Percentiles rank a stretch among this genome's conserved stretches.
These are phyloP conservation scores for Moniliophthora roreri DNA, from an alignment of 1,284 basidiomycete species.

Conservation along the genomic window DNA sequence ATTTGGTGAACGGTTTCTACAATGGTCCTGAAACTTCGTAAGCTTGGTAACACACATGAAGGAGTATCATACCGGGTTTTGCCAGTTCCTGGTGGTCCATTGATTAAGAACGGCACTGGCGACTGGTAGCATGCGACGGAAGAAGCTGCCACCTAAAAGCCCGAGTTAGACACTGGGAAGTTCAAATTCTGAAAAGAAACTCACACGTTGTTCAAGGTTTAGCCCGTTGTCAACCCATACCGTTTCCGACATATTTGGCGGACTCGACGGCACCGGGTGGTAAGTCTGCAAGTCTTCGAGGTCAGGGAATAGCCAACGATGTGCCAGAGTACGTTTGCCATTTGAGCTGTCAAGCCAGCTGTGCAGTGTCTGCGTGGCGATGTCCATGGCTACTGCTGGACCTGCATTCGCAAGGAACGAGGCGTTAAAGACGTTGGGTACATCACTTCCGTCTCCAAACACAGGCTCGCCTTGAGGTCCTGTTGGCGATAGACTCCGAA, in stretches of 20 bases:
- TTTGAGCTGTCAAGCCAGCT: not conserved
- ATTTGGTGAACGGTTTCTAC: constrained; percentile 47
- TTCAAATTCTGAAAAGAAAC: constrained; percentile 5
- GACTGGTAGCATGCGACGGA: constrained; percentile 39
- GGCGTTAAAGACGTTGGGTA: constrained; percentile 42
- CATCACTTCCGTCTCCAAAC: constrained; percentile 31
- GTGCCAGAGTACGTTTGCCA: constrained; percentile 28
- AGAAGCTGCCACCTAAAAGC: constrained; percentile 38
- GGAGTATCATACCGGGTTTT: constrained; percentile 37
- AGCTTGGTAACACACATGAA: not conserved
- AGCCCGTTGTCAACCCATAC: constrained; percentile 41
- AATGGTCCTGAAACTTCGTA: constrained; percentile 31
- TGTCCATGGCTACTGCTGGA: constrained; percentile 39
- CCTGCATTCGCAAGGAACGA: constrained; percentile 43
- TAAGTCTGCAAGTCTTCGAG: constrained; percentile 27
- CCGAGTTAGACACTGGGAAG: constrained; percentile 2
- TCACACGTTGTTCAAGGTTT: constrained; percentile 42
- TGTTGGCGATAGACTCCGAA: constrained; percentile 23
- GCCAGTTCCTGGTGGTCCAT: constrained; percentile 47
- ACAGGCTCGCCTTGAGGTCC: constrained; percentile 26
- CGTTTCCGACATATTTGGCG: constrained; percentile 22
- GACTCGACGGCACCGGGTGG: constrained; percentile 19
- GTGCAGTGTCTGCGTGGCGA: constrained; percentile 29
- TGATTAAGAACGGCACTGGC: constrained; percentile 42
- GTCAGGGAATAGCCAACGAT: constrained; percentile 44